phyloP scores from a whole-genome alignment of 495 filamentous ascomycete species.

The Copromyces sp. region DNA sequence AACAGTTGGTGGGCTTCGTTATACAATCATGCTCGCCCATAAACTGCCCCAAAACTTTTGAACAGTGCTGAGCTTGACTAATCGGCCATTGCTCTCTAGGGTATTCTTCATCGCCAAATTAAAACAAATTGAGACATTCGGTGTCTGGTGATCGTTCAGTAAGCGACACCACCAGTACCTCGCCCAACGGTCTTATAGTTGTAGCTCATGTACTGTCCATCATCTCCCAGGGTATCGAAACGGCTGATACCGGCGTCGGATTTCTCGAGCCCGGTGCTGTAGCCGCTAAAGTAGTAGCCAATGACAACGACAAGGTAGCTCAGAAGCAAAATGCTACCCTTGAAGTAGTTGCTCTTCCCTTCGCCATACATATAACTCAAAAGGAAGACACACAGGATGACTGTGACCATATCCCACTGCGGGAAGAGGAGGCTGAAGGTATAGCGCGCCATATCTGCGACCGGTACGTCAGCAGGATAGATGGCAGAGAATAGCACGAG shows the following conservation, averaged over 20 bases:
- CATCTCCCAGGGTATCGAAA: constrained; percentile 55
- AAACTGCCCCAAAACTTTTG: neutral
- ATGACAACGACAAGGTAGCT: constrained; percentile 88
- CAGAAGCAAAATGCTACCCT: constrained; percentile 84
- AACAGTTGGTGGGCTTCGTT: neutral
- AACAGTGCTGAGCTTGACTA: neutral
- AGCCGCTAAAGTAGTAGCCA: constrained; percentile 84
- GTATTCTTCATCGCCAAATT: neutral
- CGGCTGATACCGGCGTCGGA: constrained; percentile 50
- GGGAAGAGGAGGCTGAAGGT: constrained; percentile 95
- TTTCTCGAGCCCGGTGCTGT: constrained; percentile 48
- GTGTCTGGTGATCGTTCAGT: constrained; percentile 6
- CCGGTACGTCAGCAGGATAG: constrained; percentile 27
- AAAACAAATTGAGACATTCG: neutral
- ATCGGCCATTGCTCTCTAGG: neutral
- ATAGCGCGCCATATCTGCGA: constrained; percentile 53
- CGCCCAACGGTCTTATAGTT: constrained; percentile 42
- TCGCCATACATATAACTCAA: constrained; percentile 97
- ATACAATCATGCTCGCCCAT: neutral
- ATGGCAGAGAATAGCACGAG: constrained; percentile 82
- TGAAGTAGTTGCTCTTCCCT: constrained; percentile 92
- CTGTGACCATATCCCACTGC: constrained; percentile 98
- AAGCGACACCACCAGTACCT: constrained; percentile 25
- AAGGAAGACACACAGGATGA: constrained; percentile 94
- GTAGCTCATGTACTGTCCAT: constrained; percentile 40